Base-by-base conservation (phyloP, 1,139 yeast species). In the Pneumocystis oryctolagi region DNA sequence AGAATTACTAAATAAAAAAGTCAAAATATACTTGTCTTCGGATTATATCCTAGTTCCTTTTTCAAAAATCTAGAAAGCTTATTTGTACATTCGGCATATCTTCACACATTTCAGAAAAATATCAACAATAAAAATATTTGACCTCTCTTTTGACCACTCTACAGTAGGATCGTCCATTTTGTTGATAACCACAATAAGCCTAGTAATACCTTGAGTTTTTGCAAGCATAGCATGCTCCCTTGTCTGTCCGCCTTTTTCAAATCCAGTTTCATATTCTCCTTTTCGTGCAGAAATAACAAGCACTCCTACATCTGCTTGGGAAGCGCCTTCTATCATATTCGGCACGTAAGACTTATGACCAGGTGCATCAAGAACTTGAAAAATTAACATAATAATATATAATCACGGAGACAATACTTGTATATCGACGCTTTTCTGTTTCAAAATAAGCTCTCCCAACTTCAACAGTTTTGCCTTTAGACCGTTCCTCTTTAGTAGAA, bases 131-230 rank as follows among this genome's bases (percentile, higher is more conserved):
- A 20, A 57, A 9, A 6, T 14, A 5, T 20, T 12, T 12, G 25
- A 57, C 59, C 59, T 64, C 74, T 87, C 96, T 77, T 90, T 82
- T 59, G 96, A 87, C 99, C 99, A 92, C 68, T 75, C 78, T 61
- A 92, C 99, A 62, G 98, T 92, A 64, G 96, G 87, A 73, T 92
- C 99, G 76, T 92, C 99, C 98, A 92, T 92, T 82, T 92, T 92
- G 79, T 92, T 92, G 69, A 94, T 92, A 64, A 87, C 97, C 67
- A 92, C 96, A 69, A 92, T 80, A 71, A 92, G 82, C 76, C 85
- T 87, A 79, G 88, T 89, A 66, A 92, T 96, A 78, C 98, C 98
- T 77, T 92, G 96, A 66, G 97, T 92, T 82, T 88, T 92, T 69
- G 98, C 97, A 75, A 92, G 82, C 69, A 92, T 80, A 59, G 98